Evolutionary conservation across 345 rosid genomes (phyloP), one percentile per base, ranked within the genome.

Genomic region (Bruguiera gymnorhiza): DNA sequence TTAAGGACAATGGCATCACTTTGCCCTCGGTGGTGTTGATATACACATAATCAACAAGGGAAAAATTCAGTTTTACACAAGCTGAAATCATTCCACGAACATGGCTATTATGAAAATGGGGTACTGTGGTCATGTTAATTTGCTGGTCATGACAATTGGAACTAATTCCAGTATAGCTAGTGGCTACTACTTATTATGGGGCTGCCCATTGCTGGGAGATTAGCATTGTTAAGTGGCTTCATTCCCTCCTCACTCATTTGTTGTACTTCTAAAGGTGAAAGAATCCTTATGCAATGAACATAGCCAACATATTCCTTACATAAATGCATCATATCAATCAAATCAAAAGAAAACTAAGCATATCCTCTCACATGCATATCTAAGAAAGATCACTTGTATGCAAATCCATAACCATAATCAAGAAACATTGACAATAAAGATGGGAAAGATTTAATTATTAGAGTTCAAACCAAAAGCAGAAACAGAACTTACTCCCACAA

Each of bases 211-310:
- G 2, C 2, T 26, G 0, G 2, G 2, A 26, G 2, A 26, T 26
- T 26, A 1, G 90, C 93, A 64, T 82, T 82, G 85, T 86, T 87
- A 65, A 92, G 87, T 75, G 90, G 97, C 90, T 89, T 85, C 97
- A 92, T 90, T 59, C 99, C 99, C 65, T 92, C 99, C 81, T 96
- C 97, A 43, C 27, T 26, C 27, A 26, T 1, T 26, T 26, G 27
- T 85, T 92, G 88, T 65, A 92, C 99, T 77, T 92, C 99, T 46
- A 86, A 76, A 43, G 98, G 99, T 0, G 99, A 95, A 60, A 95
- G 77, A 65, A 92, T 95, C 82, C 96, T 86, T 78, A 95, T 92
- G 86, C 99, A 90, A 36, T 91, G 92, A n/a, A 90, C 99, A 23
- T 97, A 95, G 43, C 98, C 92, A 36, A 92, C 96, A 60, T 92